phyloP scores from a whole-genome alignment of 2,329 filamentous ascomycete species.

The Cryphonectria radicalis region DNA sequence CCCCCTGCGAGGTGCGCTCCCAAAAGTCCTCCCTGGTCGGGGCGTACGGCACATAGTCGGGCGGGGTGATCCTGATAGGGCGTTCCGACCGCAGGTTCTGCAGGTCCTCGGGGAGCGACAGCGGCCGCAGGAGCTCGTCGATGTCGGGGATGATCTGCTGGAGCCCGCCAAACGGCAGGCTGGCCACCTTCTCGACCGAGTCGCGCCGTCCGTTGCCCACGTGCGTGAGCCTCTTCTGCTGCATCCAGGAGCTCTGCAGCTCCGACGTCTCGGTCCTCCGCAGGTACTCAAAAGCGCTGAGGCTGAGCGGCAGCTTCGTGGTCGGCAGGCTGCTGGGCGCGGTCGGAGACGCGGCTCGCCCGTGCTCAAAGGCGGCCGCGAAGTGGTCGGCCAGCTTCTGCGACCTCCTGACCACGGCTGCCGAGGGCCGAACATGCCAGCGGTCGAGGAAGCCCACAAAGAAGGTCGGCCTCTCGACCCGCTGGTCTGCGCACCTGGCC shows the following conservation, averaged over 20 bases:
- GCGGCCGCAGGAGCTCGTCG: constrained; percentile 30
- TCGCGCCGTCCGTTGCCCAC: constrained; percentile 23
- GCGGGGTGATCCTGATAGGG: constrained; percentile 29
- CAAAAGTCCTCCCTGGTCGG: constrained; percentile 39
- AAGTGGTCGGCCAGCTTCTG: constrained; percentile 44
- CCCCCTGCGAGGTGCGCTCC: constrained; percentile 37
- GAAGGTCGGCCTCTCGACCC: constrained; percentile 39
- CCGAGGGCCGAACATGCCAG: constrained; percentile 40
- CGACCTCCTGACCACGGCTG: constrained; percentile 42
- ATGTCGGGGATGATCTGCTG: constrained; percentile 35
- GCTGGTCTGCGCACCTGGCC: constrained; percentile 37
- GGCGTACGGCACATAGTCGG: constrained; percentile 34
- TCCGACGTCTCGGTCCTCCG: constrained; percentile 39
- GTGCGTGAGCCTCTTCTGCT: constrained; percentile 33
- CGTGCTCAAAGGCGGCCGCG: constrained; percentile 41
- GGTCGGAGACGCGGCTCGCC: constrained; percentile 30
- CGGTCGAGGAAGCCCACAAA: constrained; percentile 44
- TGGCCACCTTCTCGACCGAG: constrained; percentile 29
- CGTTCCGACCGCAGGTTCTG: constrained; percentile 29
- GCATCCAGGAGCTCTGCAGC: constrained; percentile 39
- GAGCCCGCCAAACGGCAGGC: constrained; percentile 34
- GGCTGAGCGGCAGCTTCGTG: constrained; percentile 30
- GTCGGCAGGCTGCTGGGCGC: not conserved
- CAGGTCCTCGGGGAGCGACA: constrained; percentile 30
- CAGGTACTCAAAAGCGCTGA: constrained; percentile 44